Evolutionary conservation across 2,329 filamentous ascomycete species (phyloP).

Genomic region (Fonsecaea pedrosoi): DNA sequence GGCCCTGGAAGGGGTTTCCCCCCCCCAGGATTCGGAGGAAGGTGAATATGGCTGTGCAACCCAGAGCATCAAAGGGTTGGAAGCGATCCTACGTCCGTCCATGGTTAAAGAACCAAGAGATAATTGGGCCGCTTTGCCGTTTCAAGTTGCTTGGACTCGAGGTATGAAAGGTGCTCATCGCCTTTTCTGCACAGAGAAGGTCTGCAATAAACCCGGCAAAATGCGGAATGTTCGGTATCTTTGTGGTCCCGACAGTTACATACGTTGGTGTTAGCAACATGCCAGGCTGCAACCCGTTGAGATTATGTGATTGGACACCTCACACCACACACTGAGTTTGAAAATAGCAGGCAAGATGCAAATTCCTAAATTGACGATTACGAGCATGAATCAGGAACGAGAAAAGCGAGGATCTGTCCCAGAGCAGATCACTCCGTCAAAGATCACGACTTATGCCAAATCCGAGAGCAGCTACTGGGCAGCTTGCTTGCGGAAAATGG

Average conservation of each 20-base stretch:
- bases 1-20: slow-evolving; percentile 60
- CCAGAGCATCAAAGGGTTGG: background rate
- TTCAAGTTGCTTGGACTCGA: background rate
- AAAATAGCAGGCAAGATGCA: background rate
- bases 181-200: background rate
- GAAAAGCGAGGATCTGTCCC: background rate
- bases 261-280: background rate
- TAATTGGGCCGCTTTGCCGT: background rate
- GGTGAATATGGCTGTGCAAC: slow-evolving; percentile 15
- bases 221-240: background rate
- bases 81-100: background rate
- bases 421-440: background rate
- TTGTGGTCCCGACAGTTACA: background rate
- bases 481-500: background rate
- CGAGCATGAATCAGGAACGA: background rate
- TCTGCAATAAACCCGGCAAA: background rate
- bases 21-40: slow-evolving; percentile 57
- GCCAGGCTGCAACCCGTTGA: background rate
- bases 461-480: background rate
- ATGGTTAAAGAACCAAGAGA: background rate
- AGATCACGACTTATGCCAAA: background rate
- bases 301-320: background rate
- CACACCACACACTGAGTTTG: background rate
- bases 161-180: background rate
- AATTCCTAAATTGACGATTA: background rate